phyloP scores from a whole-genome alignment of 768 basidiomycete genomes.

The Flagelloscypha sp. region DNA sequence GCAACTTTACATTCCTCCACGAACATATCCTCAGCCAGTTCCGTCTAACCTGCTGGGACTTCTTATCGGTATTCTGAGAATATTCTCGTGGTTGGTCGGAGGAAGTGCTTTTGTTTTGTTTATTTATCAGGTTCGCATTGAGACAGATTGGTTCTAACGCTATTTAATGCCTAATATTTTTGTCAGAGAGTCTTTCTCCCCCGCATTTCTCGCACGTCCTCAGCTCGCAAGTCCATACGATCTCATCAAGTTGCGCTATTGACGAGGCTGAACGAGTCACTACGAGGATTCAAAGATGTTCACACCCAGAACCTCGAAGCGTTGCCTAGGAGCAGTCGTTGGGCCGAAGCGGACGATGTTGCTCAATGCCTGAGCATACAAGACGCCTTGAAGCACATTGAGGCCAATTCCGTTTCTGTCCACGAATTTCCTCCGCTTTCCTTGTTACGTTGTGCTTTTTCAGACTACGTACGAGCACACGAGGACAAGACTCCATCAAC shows the following conservation, averaged over 20 bases:
- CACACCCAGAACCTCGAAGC: constrained; percentile 49
- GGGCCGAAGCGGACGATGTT: constrained; percentile 39
- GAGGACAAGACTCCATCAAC: constrained; percentile 35
- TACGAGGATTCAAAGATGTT: constrained; percentile 44
- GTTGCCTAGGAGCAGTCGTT: constrained; percentile 46
- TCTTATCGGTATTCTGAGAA: constrained; percentile 31
- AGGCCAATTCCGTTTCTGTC: constrained; percentile 21
- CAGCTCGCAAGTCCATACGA: constrained; percentile 55
- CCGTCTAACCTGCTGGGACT: constrained; percentile 41
- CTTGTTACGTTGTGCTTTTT: constrained; percentile 55
- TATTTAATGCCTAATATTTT: constrained; percentile 1
- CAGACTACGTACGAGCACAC: constrained; percentile 35
- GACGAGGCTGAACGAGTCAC: constrained; percentile 43
- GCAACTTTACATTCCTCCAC: constrained; percentile 30
- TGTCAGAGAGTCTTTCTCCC: constrained; percentile 62
- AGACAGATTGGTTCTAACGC: not conserved
- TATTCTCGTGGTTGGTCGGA: constrained; percentile 56
- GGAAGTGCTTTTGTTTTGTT: constrained; percentile 51
- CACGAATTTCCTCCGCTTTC: constrained; percentile 39
- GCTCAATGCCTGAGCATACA: constrained; percentile 37
- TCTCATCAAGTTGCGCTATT: constrained; percentile 54
- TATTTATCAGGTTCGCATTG: constrained; percentile 55
- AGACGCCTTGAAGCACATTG: constrained; percentile 24
- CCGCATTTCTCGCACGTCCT: constrained; percentile 46
- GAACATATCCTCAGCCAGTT: constrained; percentile 43